phyloP scores from a whole-genome alignment of 805 yeast genomes.

The Saturnispora mendoncae region DNA sequence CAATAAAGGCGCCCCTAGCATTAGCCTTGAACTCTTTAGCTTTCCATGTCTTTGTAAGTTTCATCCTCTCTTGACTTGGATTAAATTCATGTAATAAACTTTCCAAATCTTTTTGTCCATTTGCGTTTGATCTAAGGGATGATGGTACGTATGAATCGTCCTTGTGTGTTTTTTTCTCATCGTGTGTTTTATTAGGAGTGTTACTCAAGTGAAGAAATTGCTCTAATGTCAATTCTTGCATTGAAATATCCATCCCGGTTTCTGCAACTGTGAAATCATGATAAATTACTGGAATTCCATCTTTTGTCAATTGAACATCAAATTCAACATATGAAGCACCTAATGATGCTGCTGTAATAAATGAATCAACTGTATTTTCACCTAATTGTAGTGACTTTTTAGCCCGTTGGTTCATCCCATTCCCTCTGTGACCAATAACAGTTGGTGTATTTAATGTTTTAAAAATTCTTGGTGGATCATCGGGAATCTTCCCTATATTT shows the following conservation, averaged over 20 bases:
- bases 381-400: slow-evolving; percentile 82
- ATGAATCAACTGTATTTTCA: slow-evolving; percentile 90
- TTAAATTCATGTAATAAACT: slow-evolving; percentile 27
- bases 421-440: slow-evolving; percentile 92
- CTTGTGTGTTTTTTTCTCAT: slow-evolving; percentile 16
- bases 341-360: slow-evolving; percentile 89
- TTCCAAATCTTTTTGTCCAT: slow-evolving; percentile 1
- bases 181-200: slow-evolving; percentile 11
- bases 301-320: slow-evolving; percentile 92
- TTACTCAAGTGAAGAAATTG: slow-evolving; percentile 63
- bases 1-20: slow-evolving; percentile 78
- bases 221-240: slow-evolving; percentile 85
- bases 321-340: slow-evolving; percentile 97
- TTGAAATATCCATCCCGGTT: slow-evolving; percentile 91
- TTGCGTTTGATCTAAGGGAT: slow-evolving; percentile 14
- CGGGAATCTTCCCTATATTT: slow-evolving; percentile 60
- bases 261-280: slow-evolving; percentile 94
- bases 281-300: slow-evolving; percentile 82
- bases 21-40: slow-evolving; percentile 87
- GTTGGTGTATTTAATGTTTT: slow-evolving; percentile 78
- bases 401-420: slow-evolving; percentile 74
- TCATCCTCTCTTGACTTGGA: slow-evolving; percentile 55
- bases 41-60: slow-evolving; percentile 81
- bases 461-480: slow-evolving; percentile 78
- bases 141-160: slow-evolving; percentile 27